Evolutionary conservation across 1,139 yeast species (phyloP), one percentile per base, ranked within the genome.

Genomic region (Zygosaccharomyces sapae): DNA sequence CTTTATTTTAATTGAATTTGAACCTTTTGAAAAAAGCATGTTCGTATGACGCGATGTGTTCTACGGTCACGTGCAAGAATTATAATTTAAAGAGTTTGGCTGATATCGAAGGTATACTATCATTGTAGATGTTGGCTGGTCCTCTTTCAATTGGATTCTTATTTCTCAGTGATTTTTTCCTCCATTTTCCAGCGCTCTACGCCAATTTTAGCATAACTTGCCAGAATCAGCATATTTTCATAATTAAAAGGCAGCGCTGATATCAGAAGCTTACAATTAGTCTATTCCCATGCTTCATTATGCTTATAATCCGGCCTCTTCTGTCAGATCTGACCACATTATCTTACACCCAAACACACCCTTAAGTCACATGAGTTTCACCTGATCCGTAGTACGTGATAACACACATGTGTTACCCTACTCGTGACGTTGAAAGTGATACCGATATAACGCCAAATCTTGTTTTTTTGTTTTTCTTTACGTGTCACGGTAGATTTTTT

Each of bases 401-500:
- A n/a, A 4, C n/a, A 18, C 5, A 12, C 3, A 7, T 33, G 1
- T 12, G 19, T 37, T 37, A 37, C 40, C 40, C 40, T 22, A 5
- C n/a, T 1, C 3, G 5, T 3, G 4, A 10, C 37, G 37, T 34
- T 18, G 6, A 9, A 12, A 10, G 10, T 12, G 37, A 34, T 34
- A 9, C 12, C 10, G 20, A 10, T 13, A 12, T 7, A 12, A 37
- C 40, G 40, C 40, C 31, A 37, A 33, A 37, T 12, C 20, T 18
- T 18, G 18, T 34, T 34, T 37, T 13, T 37, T 19, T 25, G 12
- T 37, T 37, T n/a, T 30, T 27, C 31, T 37, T 37, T 37, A 37
- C 40, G 40, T 37, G 40, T 37, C 40, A 37, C 27, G 9, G 13
- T 19, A 10, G 4, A 20, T 9, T 10, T 37, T 9, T 5, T 36